Evolutionary conservation across 2,329 filamentous ascomycete species (phyloP).

Genomic region (Sordariomycetes sp.): DNA sequence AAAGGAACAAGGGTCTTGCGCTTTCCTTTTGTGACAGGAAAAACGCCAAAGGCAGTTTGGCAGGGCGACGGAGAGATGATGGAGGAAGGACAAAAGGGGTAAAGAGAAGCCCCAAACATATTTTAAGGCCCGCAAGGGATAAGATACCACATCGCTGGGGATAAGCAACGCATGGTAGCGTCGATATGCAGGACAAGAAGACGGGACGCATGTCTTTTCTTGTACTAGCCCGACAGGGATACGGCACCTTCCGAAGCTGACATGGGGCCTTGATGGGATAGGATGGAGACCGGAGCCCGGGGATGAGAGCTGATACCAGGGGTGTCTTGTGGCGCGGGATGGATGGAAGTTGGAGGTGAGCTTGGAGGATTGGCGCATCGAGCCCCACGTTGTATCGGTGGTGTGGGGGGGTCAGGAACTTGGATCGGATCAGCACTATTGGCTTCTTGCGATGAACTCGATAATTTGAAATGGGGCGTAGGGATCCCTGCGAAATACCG

Average conservation of each 20-base stretch:
- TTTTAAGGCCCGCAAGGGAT: not conserved
- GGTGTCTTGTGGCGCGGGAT: not conserved
- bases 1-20: not conserved
- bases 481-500: too few species aligned
- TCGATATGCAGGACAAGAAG: not conserved
- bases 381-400: not conserved
- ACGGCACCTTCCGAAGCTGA: not conserved
- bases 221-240: not conserved
- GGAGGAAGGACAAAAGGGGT: not conserved
- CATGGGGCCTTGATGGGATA: not conserved
- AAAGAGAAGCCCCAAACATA: not conserved
- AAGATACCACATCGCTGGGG: not conserved
- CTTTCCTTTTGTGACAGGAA: not conserved
- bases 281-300: not conserved
- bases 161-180: not conserved
- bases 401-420: not conserved
- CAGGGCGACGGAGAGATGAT: not conserved
- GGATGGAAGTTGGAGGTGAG: not conserved
- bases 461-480: too few species aligned
- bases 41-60: not conserved
- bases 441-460: too few species aligned
- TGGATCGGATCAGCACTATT: too few species aligned
- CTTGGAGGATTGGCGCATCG: not conserved
- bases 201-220: not conserved
- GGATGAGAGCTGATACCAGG: not conserved